phyloP scores from a whole-genome alignment of 2,329 filamentous ascomycete genomes.

The Beauveria australis region DNA sequence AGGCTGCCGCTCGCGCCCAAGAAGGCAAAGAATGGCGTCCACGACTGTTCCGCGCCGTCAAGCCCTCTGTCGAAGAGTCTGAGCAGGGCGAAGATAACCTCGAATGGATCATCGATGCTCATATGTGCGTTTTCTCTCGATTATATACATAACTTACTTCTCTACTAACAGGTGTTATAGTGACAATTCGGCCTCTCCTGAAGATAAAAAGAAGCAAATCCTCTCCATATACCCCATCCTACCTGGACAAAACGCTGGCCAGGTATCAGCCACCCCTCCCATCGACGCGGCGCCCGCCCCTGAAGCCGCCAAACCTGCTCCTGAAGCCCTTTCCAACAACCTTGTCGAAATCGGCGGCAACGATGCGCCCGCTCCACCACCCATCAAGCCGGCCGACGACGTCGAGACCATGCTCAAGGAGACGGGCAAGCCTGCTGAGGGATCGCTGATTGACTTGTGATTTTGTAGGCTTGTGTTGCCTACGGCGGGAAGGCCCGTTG shows the following conservation, averaged over 20 bases:
- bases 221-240: constrained; percentile 79
- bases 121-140: constrained; percentile 52
- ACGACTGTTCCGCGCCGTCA: constrained; percentile 70
- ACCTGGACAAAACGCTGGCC: constrained; percentile 57
- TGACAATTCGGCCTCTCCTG: constrained; percentile 42
- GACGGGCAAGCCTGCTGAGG: constrained; percentile 39
- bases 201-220: constrained; percentile 72
- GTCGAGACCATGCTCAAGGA: constrained; percentile 36
- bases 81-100: constrained; percentile 82
- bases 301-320: constrained; percentile 13
- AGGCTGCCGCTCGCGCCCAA: constrained; percentile 70
- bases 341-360: constrained; percentile 51
- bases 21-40: constrained; percentile 83
- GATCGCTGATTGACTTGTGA: constrained; percentile 47
- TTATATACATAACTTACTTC: too few relatives aligned
- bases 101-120: constrained; percentile 89
- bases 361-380: constrained; percentile 3
- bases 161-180: constrained; percentile 16
- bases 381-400: constrained; percentile 22
- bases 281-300: constrained; percentile 27
- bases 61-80: constrained; percentile 58
- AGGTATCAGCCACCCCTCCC: constrained; percentile 46
- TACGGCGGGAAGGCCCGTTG: not conserved
- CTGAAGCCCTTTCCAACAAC: constrained; percentile 19
- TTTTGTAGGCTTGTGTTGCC: not conserved